These are phyloP conservation scores for Fusarium irregulare DNA, from an alignment of 2,329 filamentous ascomycete genomes.

Conservation along the genomic window DNA sequence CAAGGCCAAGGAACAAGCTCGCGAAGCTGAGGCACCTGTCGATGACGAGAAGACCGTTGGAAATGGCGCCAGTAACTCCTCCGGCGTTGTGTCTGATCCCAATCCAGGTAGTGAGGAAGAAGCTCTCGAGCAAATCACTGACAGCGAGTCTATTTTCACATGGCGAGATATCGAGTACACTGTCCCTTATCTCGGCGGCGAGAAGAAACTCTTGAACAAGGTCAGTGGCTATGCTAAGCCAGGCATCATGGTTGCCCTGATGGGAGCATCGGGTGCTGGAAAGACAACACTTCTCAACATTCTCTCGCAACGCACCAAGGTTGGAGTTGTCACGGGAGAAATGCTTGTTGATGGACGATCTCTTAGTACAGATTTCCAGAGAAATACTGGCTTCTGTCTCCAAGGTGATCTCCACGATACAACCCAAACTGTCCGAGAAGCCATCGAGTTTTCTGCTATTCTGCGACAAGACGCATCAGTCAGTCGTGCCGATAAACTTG, in stretches of 20 bases:
- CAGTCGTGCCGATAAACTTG: constrained; percentile 69
- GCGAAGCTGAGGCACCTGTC: constrained; percentile 28
- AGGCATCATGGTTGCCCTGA: constrained; percentile 81
- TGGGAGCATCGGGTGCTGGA: constrained; percentile 84
- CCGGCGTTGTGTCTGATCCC: constrained; percentile 16
- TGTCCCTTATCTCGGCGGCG: constrained; percentile 62
- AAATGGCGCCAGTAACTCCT: constrained; percentile 1
- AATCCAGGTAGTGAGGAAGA: constrained; percentile 15
- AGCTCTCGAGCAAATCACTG: constrained; percentile 42
- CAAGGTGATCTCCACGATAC: constrained; percentile 74
- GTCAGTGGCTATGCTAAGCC: constrained; percentile 84
- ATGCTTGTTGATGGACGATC: constrained; percentile 80
- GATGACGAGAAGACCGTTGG: constrained; percentile 47
- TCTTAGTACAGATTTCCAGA: constrained; percentile 78
- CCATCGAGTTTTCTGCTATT: constrained; percentile 72
- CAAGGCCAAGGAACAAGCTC: constrained; percentile 60
- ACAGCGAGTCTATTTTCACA: constrained; percentile 67
- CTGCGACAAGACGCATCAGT: constrained; percentile 68
- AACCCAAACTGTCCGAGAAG: constrained; percentile 72
- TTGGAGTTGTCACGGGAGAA: constrained; percentile 79
- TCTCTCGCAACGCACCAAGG: constrained; percentile 75
- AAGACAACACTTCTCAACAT: constrained; percentile 88
- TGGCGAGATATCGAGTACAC: constrained; percentile 79
- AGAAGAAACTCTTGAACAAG: constrained; percentile 53
- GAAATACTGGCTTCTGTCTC: constrained; percentile 75